These are phyloP conservation scores for Leptographium radiaticola DNA, from an alignment of 2,329 filamentous ascomycete species.

Conservation along the genomic window DNA sequence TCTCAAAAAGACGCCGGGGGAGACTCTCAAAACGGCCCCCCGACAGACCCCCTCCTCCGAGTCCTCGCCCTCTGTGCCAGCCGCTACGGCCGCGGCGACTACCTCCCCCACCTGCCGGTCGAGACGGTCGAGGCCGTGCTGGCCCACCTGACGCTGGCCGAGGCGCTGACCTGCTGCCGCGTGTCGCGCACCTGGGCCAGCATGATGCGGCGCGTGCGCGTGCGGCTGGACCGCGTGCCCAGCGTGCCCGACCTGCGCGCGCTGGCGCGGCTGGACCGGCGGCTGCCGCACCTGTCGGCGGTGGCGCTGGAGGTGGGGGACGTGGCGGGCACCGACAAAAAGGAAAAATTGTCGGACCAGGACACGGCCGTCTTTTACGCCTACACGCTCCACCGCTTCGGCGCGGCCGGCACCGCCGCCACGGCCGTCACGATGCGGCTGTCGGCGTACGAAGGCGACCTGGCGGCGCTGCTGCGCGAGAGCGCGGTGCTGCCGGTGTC, in stretches of 20 bases:
- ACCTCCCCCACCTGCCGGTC: slow-evolving; percentile 6
- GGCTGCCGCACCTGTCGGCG: background rate
- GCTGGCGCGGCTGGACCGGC: background rate
- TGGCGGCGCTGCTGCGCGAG: background rate
- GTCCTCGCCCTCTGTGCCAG: slow-evolving; percentile 3
- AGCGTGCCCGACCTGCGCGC: too few species aligned
- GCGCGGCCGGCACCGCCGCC: too few species aligned
- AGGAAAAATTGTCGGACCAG: too few species aligned
- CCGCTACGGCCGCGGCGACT: slow-evolving; percentile 6
- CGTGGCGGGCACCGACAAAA: too few species aligned
- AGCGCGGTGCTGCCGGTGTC: too few species aligned
- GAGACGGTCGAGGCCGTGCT: slow-evolving; percentile 8
- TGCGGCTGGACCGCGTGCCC: background rate
- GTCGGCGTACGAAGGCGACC: background rate
- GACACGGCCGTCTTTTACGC: too few species aligned
- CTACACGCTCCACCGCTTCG: too few species aligned
- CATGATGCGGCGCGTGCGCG: background rate
- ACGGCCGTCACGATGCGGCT: background rate
- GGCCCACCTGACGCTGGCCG: slow-evolving; percentile 1
- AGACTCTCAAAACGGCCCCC: too few species aligned
- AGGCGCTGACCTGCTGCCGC: slow-evolving; percentile 2
- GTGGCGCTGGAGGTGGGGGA: background rate
- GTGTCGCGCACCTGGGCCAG: slow-evolving; percentile 5
- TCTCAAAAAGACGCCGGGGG: too few species aligned
- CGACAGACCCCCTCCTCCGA: background rate